Evolutionary conservation across 345 rosid species (phyloP).

Genomic region (Salix koriyanagi): DNA sequence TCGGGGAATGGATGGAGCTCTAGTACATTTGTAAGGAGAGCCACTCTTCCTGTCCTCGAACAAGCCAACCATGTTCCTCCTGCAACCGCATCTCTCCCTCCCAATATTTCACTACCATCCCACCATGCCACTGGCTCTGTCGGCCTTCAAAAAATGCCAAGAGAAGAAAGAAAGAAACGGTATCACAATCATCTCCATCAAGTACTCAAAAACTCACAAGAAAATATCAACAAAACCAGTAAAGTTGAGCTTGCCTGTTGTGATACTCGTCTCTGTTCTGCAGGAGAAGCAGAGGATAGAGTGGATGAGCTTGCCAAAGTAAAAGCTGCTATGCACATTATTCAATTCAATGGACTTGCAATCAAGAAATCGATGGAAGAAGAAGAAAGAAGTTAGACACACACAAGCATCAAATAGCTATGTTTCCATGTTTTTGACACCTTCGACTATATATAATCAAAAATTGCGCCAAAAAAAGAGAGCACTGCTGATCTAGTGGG

Average conservation of each 20-base stretch:
- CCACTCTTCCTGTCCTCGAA: constrained; percentile 54
- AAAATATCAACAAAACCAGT: background rate
- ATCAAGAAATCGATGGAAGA: background rate
- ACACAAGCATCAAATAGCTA: background rate
- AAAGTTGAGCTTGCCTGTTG: constrained; percentile 38
- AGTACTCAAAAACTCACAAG: background rate
- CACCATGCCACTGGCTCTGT: constrained; percentile 61
- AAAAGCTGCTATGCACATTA: constrained; percentile 63
- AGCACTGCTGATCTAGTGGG: background rate
- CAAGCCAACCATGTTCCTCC: constrained; percentile 78
- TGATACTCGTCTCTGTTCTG: constrained; percentile 74
- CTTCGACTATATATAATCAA: no score
- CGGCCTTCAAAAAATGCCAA: constrained; percentile 29
- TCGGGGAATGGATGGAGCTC: constrained; percentile 50
- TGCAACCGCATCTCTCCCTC: constrained; percentile 54
- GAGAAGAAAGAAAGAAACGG: background rate
- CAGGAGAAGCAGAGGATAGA: constrained; percentile 52
- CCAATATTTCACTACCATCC: constrained; percentile 47
- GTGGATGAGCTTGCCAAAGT: constrained; percentile 60
- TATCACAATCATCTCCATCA: background rate
- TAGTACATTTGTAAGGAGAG: constrained; percentile 60
- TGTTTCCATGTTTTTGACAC: background rate
- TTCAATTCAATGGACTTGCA: background rate
- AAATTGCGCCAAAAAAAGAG: background rate
- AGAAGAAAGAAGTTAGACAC: background rate